Evolutionary conservation across 163 green algal genomes (phyloP), one percentile per base, ranked within the genome.

Genomic region (Prototheca wickerhamii): DNA sequence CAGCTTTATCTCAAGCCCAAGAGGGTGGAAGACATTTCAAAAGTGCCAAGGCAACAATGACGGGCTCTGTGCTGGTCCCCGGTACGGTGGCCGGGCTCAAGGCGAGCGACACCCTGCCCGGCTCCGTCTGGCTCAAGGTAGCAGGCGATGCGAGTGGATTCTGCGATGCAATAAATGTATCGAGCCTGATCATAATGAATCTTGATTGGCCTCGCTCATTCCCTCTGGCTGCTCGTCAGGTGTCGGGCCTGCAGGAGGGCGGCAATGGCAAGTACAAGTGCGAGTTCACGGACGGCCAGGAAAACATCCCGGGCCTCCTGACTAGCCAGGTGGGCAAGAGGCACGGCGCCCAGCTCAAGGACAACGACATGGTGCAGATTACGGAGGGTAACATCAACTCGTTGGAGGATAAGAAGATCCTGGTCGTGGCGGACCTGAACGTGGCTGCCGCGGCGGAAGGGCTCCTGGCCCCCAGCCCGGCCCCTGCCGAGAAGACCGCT

Each of bases 221-320:
- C n/a, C 49, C 7, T 30, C 21, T 42, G 4, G 20, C 5, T 60
- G n/a, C n/a, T n/a, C n/a, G n/a, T 33, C 56, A 67, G 58, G 46
- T 76, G 20, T 23, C 44, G 15, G 59, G 49, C 29, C 37, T 64
- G 20, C 40, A 76, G 40, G 33, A 10, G 0, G 21, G 64, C 40
- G 26, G 25, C n/a, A 67, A 67, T 54, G 65, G 66, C 49, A 78
- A 78, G 65, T 65, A 67, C 46, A 71, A 67, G 31, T 69, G 61
- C 35, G 6, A 55, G n/a, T 51, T 78, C 18, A 61, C 56, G 0
- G 71, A 78, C 15, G 71, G 71, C 34, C 65, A 74, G 55, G 65
- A 74, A 23, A 68, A 64, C 34, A 55, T 78, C 18, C 28, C 40
- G 12, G 63, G 37, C 44, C 40, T 72, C 4, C 54, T 76, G 23